Percentiles rank a stretch among this genome's conserved stretches.
These are phyloP conservation scores for Ciborinia camelliae DNA, from an alignment of 2,329 filamentous ascomycete genomes.

Conservation along the genomic window DNA sequence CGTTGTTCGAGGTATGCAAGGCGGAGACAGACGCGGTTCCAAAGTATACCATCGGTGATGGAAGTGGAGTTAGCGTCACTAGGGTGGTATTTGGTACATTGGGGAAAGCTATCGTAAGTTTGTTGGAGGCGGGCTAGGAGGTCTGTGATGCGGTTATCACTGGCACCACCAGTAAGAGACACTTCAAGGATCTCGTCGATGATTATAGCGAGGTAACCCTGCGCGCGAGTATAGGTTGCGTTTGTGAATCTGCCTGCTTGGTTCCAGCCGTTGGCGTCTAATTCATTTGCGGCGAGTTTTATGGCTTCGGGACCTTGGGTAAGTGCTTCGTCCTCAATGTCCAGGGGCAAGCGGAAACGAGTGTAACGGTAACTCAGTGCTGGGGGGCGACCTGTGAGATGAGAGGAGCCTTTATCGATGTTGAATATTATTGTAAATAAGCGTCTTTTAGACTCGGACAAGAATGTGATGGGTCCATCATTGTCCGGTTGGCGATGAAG, in stretches of 20 bases:
- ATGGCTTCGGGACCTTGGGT: conserved; percentile 43
- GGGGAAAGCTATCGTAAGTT: conserved; percentile 39
- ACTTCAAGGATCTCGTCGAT: conserved; percentile 59
- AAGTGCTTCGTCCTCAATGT: conserved; percentile 51
- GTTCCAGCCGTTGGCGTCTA: conserved; percentile 54
- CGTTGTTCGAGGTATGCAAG: conserved; percentile 54
- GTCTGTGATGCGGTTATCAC: conserved; percentile 29
- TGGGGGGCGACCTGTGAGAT: conserved; percentile 55
- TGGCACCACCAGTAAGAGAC: conserved; percentile 38
- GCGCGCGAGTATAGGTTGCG: conserved; percentile 46
- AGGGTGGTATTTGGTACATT: conserved; percentile 40
- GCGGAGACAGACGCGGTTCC: conserved; percentile 45
- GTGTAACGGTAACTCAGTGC: conserved; percentile 51
- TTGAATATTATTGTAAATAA: conserved; percentile 41
- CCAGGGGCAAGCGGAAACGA: conserved; percentile 51
- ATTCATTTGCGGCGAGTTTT: conserved; percentile 38
- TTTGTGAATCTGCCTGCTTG: conserved; percentile 43
- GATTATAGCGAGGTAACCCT: conserved; percentile 47
- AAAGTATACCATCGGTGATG: conserved; percentile 40
- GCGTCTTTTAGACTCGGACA: conserved; percentile 40
- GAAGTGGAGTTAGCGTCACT: conserved; percentile 42
- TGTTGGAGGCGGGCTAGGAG: conserved; percentile 31
- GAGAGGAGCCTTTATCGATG: conserved; percentile 49
- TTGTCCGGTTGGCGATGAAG: conserved; percentile 32
- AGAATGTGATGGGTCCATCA: conserved; percentile 30